Conservation (phyloP, 2,329 filamentous ascomycete genomes). For the Thermochaetoides dissita region DNA sequence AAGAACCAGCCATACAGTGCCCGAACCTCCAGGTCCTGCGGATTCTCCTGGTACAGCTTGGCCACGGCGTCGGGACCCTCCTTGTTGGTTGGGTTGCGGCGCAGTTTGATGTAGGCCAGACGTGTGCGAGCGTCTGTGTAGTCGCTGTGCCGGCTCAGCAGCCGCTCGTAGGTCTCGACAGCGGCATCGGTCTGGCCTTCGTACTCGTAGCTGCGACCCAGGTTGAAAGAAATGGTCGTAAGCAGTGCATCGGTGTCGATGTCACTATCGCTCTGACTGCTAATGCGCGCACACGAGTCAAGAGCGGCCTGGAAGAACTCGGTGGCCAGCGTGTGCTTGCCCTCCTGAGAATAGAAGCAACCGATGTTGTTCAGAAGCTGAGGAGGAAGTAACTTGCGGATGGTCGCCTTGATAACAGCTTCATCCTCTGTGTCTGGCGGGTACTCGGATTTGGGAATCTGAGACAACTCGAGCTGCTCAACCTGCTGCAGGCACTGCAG, state of each 20-base stretch:
- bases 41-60: constrained; percentile 72
- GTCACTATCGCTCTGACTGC: constrained; percentile 51
- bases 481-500: constrained; percentile 84
- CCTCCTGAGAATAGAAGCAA: constrained; percentile 82
- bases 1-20: constrained; percentile 93
- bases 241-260: constrained; percentile 82
- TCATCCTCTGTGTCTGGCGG: constrained; percentile 48
- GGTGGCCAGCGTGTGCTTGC: constrained; percentile 66
- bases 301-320: constrained; percentile 88
- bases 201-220: constrained; percentile 84
- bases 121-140: constrained; percentile 86
- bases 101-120: constrained; percentile 77
- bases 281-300: constrained; percentile 70
- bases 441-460: constrained; percentile 56
- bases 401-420: constrained; percentile 40
- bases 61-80: constrained; percentile 77
- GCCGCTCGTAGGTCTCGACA: constrained; percentile 71
- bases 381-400: constrained; percentile 71
- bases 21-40: constrained; percentile 78
- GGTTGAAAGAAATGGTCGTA: constrained; percentile 92
- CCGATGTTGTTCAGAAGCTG: constrained; percentile 95
- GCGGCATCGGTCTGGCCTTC: constrained; percentile 70
- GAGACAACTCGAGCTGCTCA: constrained; percentile 75
- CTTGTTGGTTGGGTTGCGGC: constrained; percentile 60
- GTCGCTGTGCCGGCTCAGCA: constrained; percentile 72